These are phyloP conservation scores for Dryadomyces quercus-mongolicae DNA, from an alignment of 2,329 filamentous ascomycete genomes.

Conservation along the genomic window DNA sequence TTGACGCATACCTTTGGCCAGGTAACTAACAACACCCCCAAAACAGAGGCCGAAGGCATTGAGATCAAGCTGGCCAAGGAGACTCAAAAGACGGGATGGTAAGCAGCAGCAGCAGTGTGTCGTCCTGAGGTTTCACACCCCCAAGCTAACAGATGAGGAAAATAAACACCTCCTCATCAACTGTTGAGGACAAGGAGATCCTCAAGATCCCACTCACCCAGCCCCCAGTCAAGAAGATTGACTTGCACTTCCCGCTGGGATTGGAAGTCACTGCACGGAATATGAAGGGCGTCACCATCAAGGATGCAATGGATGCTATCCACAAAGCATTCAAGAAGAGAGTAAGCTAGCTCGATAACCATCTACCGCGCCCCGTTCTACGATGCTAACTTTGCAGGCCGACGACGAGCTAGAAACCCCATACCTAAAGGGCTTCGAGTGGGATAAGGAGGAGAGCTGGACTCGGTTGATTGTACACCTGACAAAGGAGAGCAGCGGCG, in stretches of 20 bases:
- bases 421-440: slow-evolving; percentile 89
- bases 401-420: slow-evolving; percentile 85
- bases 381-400: slow-evolving; percentile 37
- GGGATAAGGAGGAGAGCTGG: slow-evolving; percentile 89
- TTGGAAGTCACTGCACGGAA: slow-evolving; percentile 83
- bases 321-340: slow-evolving; percentile 96
- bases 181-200: slow-evolving; percentile 71
- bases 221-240: slow-evolving; percentile 86
- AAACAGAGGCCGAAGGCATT: slow-evolving; percentile 64
- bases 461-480: slow-evolving; percentile 79
- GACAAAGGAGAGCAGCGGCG: slow-evolving; percentile 45
- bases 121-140: slow-evolving; percentile 5
- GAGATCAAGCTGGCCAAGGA: slow-evolving; percentile 65
- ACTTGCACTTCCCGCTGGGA: slow-evolving; percentile 81
- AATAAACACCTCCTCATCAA: slow-evolving; percentile 73
- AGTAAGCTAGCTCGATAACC: slow-evolving; percentile 51
- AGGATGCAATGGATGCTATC: slow-evolving; percentile 91
- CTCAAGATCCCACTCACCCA: slow-evolving; percentile 71
- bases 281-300: slow-evolving; percentile 89
- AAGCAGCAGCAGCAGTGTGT: slow-evolving; percentile 23
- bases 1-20: not conserved
- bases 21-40: not conserved
- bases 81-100: slow-evolving; percentile 84
- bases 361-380: not conserved
- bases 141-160: slow-evolving; percentile 52